phyloP scores from a whole-genome alignment of 2,329 filamentous ascomycete genomes.

The Alternaria infectoria region DNA sequence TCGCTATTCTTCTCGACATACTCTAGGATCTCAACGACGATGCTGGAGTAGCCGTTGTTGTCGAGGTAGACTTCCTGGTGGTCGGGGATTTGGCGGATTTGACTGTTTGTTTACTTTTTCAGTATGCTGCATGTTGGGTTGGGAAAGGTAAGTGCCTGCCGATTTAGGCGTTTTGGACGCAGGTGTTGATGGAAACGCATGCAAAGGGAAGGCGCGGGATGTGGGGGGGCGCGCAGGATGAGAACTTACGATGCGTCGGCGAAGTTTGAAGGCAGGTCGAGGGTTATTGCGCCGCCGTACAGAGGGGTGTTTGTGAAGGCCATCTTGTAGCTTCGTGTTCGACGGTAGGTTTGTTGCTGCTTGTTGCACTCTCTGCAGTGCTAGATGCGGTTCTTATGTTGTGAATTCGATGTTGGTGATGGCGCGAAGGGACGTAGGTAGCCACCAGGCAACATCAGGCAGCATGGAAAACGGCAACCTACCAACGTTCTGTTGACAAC shows the following conservation, averaged over 20 bases:
- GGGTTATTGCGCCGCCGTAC: constrained; percentile 74
- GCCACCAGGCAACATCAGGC: constrained; percentile 45
- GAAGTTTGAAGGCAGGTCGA: constrained; percentile 71
- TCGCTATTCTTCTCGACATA: constrained; percentile 73
- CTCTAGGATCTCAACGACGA: constrained; percentile 91
- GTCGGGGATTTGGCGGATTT: constrained; percentile 77
- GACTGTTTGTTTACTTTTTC: constrained; percentile 53
- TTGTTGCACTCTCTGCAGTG: too few relatives aligned
- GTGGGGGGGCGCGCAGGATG: constrained; percentile 11
- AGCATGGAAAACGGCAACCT: constrained; percentile 33
- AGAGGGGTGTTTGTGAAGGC: constrained; percentile 66
- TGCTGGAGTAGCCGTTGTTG: constrained; percentile 78
- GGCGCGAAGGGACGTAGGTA: constrained; percentile 33
- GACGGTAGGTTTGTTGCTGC: too few relatives aligned
- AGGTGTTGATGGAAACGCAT: constrained; percentile 4
- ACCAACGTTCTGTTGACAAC: neutral
- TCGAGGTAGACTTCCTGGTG: constrained; percentile 95
- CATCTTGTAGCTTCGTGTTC: too few relatives aligned
- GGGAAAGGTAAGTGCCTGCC: too few relatives aligned
- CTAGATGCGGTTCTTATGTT: too few relatives aligned
- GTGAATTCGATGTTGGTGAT: constrained; percentile 18
- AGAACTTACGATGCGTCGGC: constrained; percentile 72
- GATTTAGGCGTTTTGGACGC: neutral
- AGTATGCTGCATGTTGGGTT: too few relatives aligned
- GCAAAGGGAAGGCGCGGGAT: constrained; percentile 8